phyloP scores from a whole-genome alignment of 345 rosid species.

The Chamaenerion angustifolium region DNA sequence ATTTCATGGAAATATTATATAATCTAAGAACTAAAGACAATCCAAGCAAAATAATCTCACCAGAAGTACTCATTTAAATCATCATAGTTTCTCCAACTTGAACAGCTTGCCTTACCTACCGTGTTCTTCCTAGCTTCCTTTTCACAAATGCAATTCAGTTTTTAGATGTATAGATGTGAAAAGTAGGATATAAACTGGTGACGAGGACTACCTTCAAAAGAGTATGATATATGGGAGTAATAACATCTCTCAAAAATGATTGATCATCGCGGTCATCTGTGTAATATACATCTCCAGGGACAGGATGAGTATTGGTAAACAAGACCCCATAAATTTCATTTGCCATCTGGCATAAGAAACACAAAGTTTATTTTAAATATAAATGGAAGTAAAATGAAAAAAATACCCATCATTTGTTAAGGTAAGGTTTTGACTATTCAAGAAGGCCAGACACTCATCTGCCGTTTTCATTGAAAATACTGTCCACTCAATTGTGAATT shows the following conservation, averaged over 20 bases:
- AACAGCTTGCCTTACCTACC: conserved; percentile 84
- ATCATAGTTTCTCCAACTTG: conserved; percentile 97
- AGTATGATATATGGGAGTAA: conserved; percentile 66
- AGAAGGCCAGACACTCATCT: too few relatives aligned
- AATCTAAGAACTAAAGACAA: conserved; percentile 8
- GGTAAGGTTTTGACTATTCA: too few relatives aligned
- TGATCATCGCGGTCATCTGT: conserved; percentile 53
- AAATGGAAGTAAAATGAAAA: not conserved
- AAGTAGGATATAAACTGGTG: conserved; percentile 2
- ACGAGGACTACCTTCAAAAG: conserved; percentile 44
- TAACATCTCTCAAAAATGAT: conserved; percentile 60
- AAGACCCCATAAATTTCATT: conserved; percentile 43
- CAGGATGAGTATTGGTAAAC: conserved; percentile 32
- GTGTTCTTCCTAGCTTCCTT: conserved; percentile 82
- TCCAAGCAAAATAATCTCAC: conserved; percentile 22
- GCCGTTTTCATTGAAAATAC: too few relatives aligned
- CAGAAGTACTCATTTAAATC: conserved; percentile 96
- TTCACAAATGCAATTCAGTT: conserved; percentile 14
- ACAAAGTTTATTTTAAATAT: conserved; percentile 9
- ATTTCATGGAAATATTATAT: conserved; percentile 8
- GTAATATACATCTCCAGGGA: conserved; percentile 38
- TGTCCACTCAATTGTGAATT: too few relatives aligned
- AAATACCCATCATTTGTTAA: too few relatives aligned
- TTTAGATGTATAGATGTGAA: conserved; percentile 2
- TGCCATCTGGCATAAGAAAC: conserved; percentile 58